A percentile compares a stretch with the other conserved stretches of the same genome.
phyloP scores from a whole-genome alignment of 768 basidiomycete genomes.

The Gloeostereum incarnatum region DNA sequence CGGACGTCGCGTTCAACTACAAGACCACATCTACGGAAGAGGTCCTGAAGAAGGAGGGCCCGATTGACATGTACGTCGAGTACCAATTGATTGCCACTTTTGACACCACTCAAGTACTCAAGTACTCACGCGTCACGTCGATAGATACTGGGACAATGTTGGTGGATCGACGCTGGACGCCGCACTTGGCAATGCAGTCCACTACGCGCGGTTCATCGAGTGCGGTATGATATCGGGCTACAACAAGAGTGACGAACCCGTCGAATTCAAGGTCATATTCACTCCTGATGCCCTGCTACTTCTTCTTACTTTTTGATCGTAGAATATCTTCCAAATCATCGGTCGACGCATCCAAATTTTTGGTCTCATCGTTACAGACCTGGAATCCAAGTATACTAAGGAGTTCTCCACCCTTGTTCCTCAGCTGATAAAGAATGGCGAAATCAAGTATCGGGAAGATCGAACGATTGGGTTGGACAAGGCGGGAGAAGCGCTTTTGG shows the following conservation, averaged over 20 bases:
- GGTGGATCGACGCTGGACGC: conserved; percentile 52
- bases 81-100: neutral
- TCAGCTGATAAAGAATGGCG: conserved; percentile 17
- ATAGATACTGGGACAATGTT: conserved; percentile 50
- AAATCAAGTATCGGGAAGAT: conserved; percentile 23
- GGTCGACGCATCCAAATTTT: neutral
- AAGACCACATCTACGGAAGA: conserved; percentile 47
- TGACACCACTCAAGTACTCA: no score
- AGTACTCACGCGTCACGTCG: neutral
- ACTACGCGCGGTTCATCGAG: conserved; percentile 38
- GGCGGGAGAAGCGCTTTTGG: conserved; percentile 19
- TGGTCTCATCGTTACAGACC: conserved; percentile 1
- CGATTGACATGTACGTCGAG: conserved; percentile 35
- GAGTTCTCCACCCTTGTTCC: conserved; percentile 22
- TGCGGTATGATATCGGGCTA: conserved; percentile 4
- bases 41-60: conserved; percentile 45
- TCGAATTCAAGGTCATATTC: neutral
- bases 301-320: neutral
- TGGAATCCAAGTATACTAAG: conserved; percentile 14
- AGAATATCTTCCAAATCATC: neutral
- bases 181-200: conserved; percentile 36
- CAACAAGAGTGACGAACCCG: no score
- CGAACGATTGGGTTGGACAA: conserved; percentile 19
- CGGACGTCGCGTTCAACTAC: conserved; percentile 68
- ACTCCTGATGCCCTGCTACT: neutral